phyloP scores from a whole-genome alignment of 2,329 filamentous ascomycete genomes.

The Colletotrichum viniferum region DNA sequence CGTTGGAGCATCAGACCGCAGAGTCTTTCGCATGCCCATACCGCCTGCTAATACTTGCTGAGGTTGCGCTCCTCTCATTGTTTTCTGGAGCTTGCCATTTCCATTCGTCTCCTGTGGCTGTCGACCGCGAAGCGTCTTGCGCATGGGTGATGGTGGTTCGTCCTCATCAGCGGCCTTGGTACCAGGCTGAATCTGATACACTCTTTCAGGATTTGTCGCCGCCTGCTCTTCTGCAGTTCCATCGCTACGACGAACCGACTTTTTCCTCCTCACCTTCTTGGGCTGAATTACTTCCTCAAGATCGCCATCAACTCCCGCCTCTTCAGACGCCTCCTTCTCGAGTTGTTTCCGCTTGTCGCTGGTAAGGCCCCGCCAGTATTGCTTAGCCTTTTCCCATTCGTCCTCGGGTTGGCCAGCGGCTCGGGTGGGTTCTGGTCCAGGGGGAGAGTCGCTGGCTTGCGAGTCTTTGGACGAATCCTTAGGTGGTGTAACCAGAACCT shows the following conservation, averaged over 20 bases:
- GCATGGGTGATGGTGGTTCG: not conserved
- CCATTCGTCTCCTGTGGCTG: slow-evolving; percentile 7
- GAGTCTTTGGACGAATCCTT: not conserved
- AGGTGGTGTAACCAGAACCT: not conserved
- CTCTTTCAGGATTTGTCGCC: slow-evolving; percentile 26
- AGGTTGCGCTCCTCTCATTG: slow-evolving; percentile 44
- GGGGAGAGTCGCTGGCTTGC: not conserved
- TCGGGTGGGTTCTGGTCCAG: not conserved
- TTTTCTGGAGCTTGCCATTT: slow-evolving; percentile 45
- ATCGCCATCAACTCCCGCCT: slow-evolving; percentile 54
- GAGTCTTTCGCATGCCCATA: slow-evolving; percentile 30
- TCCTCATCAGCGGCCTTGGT: slow-evolving; percentile 24
- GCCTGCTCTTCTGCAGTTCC: slow-evolving; percentile 13
- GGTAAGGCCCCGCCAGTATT: slow-evolving; percentile 72
- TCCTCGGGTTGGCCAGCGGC: slow-evolving; percentile 26
- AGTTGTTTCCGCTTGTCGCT: slow-evolving; percentile 66
- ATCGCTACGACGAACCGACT: slow-evolving; percentile 29
- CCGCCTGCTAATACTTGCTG: not conserved
- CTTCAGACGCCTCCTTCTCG: slow-evolving; percentile 60
- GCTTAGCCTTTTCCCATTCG: slow-evolving; percentile 72
- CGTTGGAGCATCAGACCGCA: not conserved
- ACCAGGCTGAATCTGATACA: slow-evolving; percentile 45
- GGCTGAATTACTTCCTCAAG: slow-evolving; percentile 37
- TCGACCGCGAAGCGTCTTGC: slow-evolving; percentile 6
- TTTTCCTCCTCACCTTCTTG: slow-evolving; percentile 35